Conservation (phyloP, 768 basidiomycete genomes). For the Coprinopsis cinerea region DNA sequence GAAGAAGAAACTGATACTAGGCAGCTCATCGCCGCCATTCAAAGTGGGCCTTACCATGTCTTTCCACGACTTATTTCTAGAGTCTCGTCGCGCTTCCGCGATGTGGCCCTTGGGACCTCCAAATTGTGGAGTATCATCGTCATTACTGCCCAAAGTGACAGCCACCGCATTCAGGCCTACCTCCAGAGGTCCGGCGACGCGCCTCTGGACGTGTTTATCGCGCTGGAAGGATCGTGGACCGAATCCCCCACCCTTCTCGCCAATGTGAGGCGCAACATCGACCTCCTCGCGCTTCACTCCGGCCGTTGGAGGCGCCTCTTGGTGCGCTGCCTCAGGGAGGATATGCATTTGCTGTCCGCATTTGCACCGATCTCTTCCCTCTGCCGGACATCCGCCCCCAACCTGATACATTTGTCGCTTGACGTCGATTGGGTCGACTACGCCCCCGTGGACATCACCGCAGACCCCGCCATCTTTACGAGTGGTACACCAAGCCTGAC, state of each 20-base stretch:
- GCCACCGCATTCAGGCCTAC: slow-evolving; percentile 24
- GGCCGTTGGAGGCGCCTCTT: slow-evolving; percentile 32
- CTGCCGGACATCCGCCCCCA: slow-evolving; percentile 16
- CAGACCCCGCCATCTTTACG: slow-evolving; percentile 24
- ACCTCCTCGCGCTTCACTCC: too few species aligned
- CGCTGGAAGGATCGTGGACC: slow-evolving; percentile 13
- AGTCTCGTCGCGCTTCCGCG: slow-evolving; percentile 35
- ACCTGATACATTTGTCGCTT: slow-evolving; percentile 32
- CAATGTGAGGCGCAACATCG: too few species aligned
- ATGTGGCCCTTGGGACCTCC: slow-evolving; percentile 30
- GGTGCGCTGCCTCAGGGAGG: slow-evolving; percentile 25
- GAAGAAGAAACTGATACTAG: neutral
- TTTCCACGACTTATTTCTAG: slow-evolving; percentile 34
- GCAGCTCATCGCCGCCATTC: neutral
- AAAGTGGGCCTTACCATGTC: slow-evolving; percentile 13
- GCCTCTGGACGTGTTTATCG: slow-evolving; percentile 27
- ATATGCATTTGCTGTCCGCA: too few species aligned
- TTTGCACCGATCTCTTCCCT: slow-evolving; percentile 24
- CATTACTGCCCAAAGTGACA: slow-evolving; percentile 17
- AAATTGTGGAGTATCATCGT: slow-evolving; percentile 36
- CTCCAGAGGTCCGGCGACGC: slow-evolving; percentile 27
- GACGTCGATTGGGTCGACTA: slow-evolving; percentile 26
- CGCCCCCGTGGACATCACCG: slow-evolving; percentile 13
- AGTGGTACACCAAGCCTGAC: slow-evolving; percentile 25
- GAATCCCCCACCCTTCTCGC: slow-evolving; percentile 13